phyloP scores from a whole-genome alignment of 2,329 filamentous ascomycete species.

The Aspergillus quadrilineatus region DNA sequence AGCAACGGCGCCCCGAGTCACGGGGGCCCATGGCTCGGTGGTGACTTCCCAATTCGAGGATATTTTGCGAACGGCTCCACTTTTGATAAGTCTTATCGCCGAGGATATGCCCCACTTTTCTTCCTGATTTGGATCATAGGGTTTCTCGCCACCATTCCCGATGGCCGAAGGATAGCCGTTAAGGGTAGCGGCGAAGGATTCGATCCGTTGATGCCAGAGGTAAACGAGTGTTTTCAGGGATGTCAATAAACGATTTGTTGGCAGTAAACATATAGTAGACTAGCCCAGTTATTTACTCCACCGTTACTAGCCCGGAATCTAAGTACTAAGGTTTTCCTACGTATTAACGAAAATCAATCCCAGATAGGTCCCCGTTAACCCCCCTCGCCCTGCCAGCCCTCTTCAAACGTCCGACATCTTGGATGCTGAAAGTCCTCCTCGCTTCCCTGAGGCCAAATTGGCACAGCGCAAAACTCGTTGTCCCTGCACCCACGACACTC shows the following conservation, averaged over 20 bases:
- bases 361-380: not conserved
- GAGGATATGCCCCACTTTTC: not conserved
- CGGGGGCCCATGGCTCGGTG: not conserved
- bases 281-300: no score
- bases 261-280: no score
- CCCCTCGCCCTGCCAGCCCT: not conserved
- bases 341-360: not conserved
- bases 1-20: no score
- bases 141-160: no score
- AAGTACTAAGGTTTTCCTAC: no score
- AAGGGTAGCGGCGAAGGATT: no score
- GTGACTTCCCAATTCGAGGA: not conserved
- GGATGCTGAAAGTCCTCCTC: conserved; percentile 46
- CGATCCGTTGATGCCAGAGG: no score
- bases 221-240: no score
- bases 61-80: not conserved
- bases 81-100: not conserved
- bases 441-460: conserved; percentile 62
- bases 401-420: not conserved
- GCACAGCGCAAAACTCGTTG: conserved; percentile 60
- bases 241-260: no score
- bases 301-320: no score
- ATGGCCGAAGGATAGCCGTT: no score
- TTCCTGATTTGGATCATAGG: not conserved
- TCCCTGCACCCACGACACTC: conserved; percentile 53